Evolutionary conservation across 1,284 basidiomycete species (phyloP).

Genomic region (Trichosporon asahii): DNA sequence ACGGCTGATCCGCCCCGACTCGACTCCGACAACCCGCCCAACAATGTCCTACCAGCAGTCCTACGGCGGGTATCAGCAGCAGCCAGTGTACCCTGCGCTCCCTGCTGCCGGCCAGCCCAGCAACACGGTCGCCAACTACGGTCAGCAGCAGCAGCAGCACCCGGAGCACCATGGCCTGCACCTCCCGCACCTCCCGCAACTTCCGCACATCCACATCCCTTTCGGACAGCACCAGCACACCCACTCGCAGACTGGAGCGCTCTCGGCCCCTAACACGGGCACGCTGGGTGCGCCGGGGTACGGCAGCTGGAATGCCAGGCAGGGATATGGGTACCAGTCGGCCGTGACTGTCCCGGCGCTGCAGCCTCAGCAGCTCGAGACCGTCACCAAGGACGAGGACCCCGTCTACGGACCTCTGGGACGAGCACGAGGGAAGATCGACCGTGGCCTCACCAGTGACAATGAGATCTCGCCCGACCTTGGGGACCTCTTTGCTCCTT

Average conservation of each 20-base stretch:
- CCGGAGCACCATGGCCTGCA: background rate
- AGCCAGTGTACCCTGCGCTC: constrained; percentile 12
- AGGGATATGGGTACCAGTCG: constrained; percentile 10
- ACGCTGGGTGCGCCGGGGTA: background rate
- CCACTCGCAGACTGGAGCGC: background rate
- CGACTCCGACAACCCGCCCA: background rate
- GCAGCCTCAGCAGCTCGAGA: constrained; percentile 39
- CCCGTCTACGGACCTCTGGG: constrained; percentile 42
- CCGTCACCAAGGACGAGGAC: constrained; percentile 41
- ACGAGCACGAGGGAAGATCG: constrained; percentile 39
- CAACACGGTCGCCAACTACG: background rate
- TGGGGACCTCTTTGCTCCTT: constrained; percentile 23
- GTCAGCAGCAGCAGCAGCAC: background rate
- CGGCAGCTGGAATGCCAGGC: background rate
- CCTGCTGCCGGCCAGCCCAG: background rate
- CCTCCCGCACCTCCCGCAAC: constrained; percentile 1
- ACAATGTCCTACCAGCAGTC: constrained; percentile 9
- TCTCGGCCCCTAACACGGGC: background rate
- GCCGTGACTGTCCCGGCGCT: constrained; percentile 4
- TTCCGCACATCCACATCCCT: constrained; percentile 2
- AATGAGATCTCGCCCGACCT: constrained; percentile 44
- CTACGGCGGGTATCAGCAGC: constrained; percentile 8
- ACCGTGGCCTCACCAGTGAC: constrained; percentile 37
- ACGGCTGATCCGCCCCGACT: background rate
- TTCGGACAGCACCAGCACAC: constrained; percentile 4